Conservation (phyloP, 176 grass and related monocot genomes). For the Cenchrus purpureus region DNA sequence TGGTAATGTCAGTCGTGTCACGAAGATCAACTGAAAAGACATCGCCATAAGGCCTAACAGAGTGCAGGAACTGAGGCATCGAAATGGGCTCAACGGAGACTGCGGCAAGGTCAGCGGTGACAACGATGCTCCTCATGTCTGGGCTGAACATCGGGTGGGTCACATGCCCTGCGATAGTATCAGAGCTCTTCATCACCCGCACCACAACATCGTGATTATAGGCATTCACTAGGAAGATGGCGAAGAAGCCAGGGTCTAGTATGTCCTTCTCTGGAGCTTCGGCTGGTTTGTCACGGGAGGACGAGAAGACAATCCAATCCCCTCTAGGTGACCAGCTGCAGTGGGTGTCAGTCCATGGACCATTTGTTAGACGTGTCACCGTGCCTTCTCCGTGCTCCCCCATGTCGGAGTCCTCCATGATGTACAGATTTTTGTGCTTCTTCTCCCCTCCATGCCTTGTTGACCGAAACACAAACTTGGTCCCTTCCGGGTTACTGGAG, state of each 20-base stretch:
- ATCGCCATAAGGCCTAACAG: slow-evolving; percentile 44
- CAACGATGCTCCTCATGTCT: slow-evolving; percentile 29
- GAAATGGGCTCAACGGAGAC: slow-evolving; percentile 55
- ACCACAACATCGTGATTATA: not conserved
- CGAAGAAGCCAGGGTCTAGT: slow-evolving; percentile 41
- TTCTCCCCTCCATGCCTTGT: not conserved
- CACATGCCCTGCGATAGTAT: slow-evolving; percentile 31
- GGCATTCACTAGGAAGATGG: slow-evolving; percentile 9
- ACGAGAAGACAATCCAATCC: slow-evolving; percentile 63
- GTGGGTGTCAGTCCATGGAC: slow-evolving; percentile 47
- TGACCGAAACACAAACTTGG: slow-evolving; percentile 43
- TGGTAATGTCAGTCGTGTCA: slow-evolving; percentile 27
- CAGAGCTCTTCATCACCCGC: slow-evolving; percentile 31
- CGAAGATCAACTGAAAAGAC: slow-evolving; percentile 20
- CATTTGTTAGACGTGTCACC: slow-evolving; percentile 21
- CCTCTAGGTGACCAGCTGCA: slow-evolving; percentile 45
- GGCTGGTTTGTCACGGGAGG: slow-evolving; percentile 27
- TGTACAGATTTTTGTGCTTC: slow-evolving; percentile 42
- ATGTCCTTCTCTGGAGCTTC: not conserved
- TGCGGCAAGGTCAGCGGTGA: slow-evolving; percentile 47
- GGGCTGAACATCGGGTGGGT: slow-evolving; percentile 57
- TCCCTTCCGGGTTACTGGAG: slow-evolving; percentile 6
- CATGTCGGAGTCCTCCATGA: slow-evolving; percentile 27
- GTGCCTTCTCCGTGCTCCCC: slow-evolving; percentile 1
- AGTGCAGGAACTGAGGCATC: slow-evolving; percentile 48